Evolutionary conservation across 768 basidiomycete genomes (phyloP).

Genomic region (Trametes cubensis): DNA sequence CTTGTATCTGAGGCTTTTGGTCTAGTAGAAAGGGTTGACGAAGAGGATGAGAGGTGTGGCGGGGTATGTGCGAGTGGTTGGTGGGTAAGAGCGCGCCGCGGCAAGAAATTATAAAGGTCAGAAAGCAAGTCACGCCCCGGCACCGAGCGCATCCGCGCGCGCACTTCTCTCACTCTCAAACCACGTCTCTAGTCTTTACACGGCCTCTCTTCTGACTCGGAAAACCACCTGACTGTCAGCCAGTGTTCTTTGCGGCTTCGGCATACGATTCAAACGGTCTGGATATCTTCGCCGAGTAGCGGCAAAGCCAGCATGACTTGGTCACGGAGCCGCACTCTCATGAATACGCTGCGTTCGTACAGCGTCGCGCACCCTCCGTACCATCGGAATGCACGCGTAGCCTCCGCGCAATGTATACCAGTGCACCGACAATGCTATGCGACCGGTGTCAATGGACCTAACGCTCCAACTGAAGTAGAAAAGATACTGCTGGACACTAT

Average conservation of each 20-base stretch:
- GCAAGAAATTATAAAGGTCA: slow-evolving; percentile 2
- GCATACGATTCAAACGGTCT: not conserved
- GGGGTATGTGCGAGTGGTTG: slow-evolving; percentile 8
- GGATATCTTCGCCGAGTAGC: not conserved
- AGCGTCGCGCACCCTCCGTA: not conserved
- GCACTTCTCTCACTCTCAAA: not conserved
- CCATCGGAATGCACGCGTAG: not conserved
- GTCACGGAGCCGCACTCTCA: slow-evolving; percentile 11
- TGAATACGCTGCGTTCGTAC: slow-evolving; percentile 4
- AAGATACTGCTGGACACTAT: slow-evolving; percentile 71
- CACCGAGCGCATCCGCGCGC: slow-evolving; percentile 18
- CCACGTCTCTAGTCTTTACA: not conserved
- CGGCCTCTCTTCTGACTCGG: slow-evolving; percentile 11
- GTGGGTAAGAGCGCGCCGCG: slow-evolving; percentile 1
- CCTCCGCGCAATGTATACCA: not conserved
- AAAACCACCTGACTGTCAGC: not conserved
- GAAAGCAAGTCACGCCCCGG: slow-evolving; percentile 14
- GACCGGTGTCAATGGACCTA: not conserved
- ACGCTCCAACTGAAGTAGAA: slow-evolving; percentile 45
- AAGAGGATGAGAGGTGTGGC: not conserved
- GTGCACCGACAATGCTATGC: not conserved
- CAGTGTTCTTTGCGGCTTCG: not conserved
- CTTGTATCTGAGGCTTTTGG: not conserved
- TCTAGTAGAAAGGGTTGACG: not conserved
- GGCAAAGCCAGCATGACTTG: slow-evolving; percentile 11